phyloP scores from a whole-genome alignment of 352 stramenopile genomes.

The Pythium utonaiense region DNA sequence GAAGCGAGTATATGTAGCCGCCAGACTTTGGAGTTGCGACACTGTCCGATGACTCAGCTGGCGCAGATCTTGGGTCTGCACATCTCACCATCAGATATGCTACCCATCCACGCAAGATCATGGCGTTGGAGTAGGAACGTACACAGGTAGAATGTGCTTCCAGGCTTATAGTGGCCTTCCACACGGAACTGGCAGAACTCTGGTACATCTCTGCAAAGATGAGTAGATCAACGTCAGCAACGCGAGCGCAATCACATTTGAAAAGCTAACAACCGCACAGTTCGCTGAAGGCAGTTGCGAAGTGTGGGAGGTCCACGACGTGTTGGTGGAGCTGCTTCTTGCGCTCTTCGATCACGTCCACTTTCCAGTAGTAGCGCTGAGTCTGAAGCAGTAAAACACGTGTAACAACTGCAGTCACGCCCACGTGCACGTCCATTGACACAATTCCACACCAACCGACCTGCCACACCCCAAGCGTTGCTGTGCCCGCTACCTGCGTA shows the following conservation, averaged over 20 bases:
- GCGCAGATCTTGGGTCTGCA: constrained; percentile 76
- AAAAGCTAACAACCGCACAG: constrained; percentile 44
- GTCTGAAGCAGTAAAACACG: constrained; percentile 53
- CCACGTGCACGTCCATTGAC: no score
- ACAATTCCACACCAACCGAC: constrained; percentile 23
- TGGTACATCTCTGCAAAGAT: constrained; percentile 50
- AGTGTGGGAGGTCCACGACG: constrained; percentile 54
- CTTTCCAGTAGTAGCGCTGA: constrained; percentile 88
- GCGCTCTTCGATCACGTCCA: constrained; percentile 82
- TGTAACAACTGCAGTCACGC: not conserved
- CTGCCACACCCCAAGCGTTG: constrained; percentile 81
- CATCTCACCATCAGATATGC: not conserved
- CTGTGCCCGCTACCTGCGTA: constrained; percentile 58
- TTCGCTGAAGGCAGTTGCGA: constrained; percentile 51
- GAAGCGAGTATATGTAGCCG: constrained; percentile 82
- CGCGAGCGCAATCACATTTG: no score
- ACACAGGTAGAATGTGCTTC: constrained; percentile 81
- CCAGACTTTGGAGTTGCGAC: constrained; percentile 78
- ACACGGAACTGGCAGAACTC: constrained; percentile 76
- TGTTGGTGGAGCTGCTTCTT: constrained; percentile 67
- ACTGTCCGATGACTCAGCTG: constrained; percentile 69
- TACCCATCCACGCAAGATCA: not conserved
- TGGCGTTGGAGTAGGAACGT: constrained; percentile 1
- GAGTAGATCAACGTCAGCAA: not conserved
- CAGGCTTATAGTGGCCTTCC: constrained; percentile 61